Conservation (phyloP, 2,329 filamentous ascomycete species). For the Aspergillus piperis region DNA sequence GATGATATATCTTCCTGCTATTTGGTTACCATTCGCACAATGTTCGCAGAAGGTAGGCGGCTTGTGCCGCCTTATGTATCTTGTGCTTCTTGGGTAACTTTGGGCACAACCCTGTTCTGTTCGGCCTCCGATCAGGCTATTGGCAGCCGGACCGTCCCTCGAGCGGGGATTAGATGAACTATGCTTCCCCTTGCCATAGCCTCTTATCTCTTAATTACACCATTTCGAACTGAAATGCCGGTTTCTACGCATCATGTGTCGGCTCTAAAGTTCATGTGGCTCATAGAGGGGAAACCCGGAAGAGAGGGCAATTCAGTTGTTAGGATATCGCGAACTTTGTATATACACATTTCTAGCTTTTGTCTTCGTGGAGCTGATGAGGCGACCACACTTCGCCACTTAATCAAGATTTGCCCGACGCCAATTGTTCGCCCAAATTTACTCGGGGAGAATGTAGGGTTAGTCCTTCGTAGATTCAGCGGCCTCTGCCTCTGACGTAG, state of each 20-base stretch:
- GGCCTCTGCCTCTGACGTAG: constrained; percentile 27
- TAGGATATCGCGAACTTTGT: neutral
- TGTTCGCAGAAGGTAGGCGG: no score
- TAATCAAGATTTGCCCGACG: neutral
- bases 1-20: no score
- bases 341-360: neutral
- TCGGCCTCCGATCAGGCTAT: neutral
- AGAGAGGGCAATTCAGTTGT: neutral
- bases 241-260: neutral
- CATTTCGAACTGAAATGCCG: neutral
- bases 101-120: neutral
- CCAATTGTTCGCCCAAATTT: no score
- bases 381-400: neutral
- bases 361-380: neutral
- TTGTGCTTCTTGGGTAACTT: neutral
- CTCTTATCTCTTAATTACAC: neutral
- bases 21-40: no score
- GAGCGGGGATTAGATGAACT: neutral
- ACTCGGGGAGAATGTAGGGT: neutral
- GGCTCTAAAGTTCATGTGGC: neutral
- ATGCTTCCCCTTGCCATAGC: neutral
- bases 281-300: neutral
- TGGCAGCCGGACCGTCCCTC: neutral
- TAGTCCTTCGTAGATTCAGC: constrained; percentile 10
- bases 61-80: no score